Base-by-base conservation (phyloP, 1,284 basidiomycete species). In the Stygiomarasmius scandens region DNA sequence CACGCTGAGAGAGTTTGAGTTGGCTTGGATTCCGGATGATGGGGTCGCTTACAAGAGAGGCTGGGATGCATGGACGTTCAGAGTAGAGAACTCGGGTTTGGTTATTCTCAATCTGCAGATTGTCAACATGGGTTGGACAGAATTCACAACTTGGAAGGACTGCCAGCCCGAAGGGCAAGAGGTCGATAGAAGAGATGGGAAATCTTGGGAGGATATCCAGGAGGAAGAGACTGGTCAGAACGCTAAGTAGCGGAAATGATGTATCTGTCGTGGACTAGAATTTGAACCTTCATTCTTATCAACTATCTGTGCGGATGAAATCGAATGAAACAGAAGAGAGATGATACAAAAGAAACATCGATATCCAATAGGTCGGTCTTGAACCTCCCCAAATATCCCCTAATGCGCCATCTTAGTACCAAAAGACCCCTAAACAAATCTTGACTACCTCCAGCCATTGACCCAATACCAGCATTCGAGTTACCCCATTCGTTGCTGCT, bases 311-410 rank as follows among this genome's bases (percentile, higher is more conserved):
- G n/a, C n/a, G n/a, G n/a, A n/a, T n/a, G n/a, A n/a, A n/a, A n/a
- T n/a, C n/a, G n/a, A n/a, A n/a, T n/a, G n/a, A n/a, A n/a, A n/a
- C n/a, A n/a, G n/a, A n/a, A n/a, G n/a, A n/a, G n/a, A n/a, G n/a
- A n/a, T n/a, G n/a, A n/a, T n/a, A n/a, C n/a, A n/a, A n/a, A n/a
- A n/a, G n/a, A n/a, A n/a, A n/a, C n/a, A n/a, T n/a, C n/a, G n/a
- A n/a, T n/a, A n/a, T n/a, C n/a, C n/a, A n/a, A n/a, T n/a, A n/a
- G n/a, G n/a, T n/a, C n/a, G n/a, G n/a, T n/a, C 77, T 90, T 91
- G 72, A 90, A 90, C 86, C 82, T 49, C 89, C 88, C 90, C 90
- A 92, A 49, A 92, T 70, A 70, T 92, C 90, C 3, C 88, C 88
- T 68, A 92, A 92, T 5, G 77, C 84, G 66, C 92, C 90, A 62